Conservation (phyloP, 192 early-diverging fungal genomes). For the Backusella luteola region DNA sequence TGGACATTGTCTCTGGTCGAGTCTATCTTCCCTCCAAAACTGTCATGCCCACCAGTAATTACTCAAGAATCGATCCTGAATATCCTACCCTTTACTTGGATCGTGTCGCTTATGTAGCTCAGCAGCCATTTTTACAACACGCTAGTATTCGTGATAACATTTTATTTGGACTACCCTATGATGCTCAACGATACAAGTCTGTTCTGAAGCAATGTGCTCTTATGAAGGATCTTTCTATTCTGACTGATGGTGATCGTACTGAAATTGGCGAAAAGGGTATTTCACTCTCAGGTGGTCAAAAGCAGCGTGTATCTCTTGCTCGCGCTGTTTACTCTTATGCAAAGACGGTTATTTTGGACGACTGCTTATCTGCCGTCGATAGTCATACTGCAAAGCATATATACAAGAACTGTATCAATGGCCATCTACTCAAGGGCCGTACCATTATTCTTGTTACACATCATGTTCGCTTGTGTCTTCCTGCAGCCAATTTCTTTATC, state of each 20-base stretch:
- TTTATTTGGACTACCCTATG: slow-evolving; percentile 59
- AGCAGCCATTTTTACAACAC: slow-evolving; percentile 58
- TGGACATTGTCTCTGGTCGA: slow-evolving; percentile 39
- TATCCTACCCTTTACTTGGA: not conserved
- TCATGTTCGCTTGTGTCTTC: slow-evolving; percentile 60
- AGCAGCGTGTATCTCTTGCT: slow-evolving; percentile 75
- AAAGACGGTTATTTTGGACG: slow-evolving; percentile 74
- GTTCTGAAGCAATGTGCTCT: slow-evolving; percentile 69
- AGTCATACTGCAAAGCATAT: slow-evolving; percentile 47
- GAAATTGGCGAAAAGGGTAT: slow-evolving; percentile 70
- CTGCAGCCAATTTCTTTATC: slow-evolving; percentile 48
- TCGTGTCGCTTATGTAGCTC: slow-evolving; percentile 44
- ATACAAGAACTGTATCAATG: slow-evolving; percentile 49
- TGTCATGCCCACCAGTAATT: not conserved
- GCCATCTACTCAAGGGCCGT: slow-evolving; percentile 65
- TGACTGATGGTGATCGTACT: slow-evolving; percentile 67
- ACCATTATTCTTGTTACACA: slow-evolving; percentile 89
- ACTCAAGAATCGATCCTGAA: not conserved
- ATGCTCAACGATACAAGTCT: slow-evolving; percentile 56
- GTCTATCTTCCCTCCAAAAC: slow-evolving; percentile 29
- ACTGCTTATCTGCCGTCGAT: slow-evolving; percentile 71
- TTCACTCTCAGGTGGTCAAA: slow-evolving; percentile 75
- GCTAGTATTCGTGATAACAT: slow-evolving; percentile 69
- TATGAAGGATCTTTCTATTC: slow-evolving; percentile 61
- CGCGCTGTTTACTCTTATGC: slow-evolving; percentile 77